These are phyloP conservation scores for Colletotrichum tofieldiae DNA, from an alignment of 2,329 filamentous ascomycete genomes.

Conservation along the genomic window DNA sequence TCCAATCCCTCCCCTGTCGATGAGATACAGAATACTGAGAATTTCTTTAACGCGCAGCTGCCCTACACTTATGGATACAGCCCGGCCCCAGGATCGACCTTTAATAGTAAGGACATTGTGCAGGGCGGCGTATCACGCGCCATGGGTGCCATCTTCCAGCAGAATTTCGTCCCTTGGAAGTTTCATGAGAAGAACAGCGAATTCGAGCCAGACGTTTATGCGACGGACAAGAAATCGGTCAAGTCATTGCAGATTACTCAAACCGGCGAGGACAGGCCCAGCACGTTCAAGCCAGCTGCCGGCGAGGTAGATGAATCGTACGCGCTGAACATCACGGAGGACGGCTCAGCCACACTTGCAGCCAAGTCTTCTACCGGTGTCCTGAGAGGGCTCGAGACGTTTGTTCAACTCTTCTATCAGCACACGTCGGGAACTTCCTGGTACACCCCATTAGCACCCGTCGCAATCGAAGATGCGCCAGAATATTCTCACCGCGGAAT, in stretches of 20 bases:
- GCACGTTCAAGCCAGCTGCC: slow-evolving; percentile 72
- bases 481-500: slow-evolving; percentile 84
- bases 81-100: slow-evolving; percentile 55
- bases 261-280: slow-evolving; percentile 67
- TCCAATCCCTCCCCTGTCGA: slow-evolving; percentile 45
- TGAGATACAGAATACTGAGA: slow-evolving; percentile 52
- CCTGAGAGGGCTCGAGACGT: slow-evolving; percentile 81
- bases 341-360: slow-evolving; percentile 74
- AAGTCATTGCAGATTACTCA: slow-evolving; percentile 75
- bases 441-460: slow-evolving; percentile 82
- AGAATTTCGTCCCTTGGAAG: slow-evolving; percentile 85
- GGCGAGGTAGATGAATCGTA: slow-evolving; percentile 84
- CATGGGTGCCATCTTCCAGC: slow-evolving; percentile 74
- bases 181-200: slow-evolving; percentile 75
- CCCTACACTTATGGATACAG: slow-evolving; percentile 63
- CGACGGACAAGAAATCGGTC: slow-evolving; percentile 64
- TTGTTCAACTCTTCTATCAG: slow-evolving; percentile 84
- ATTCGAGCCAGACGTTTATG: slow-evolving; percentile 73
- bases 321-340: slow-evolving; percentile 70
- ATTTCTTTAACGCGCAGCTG: slow-evolving; percentile 59
- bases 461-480: slow-evolving; percentile 81
- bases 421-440: slow-evolving; percentile 70
- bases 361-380: slow-evolving; percentile 79
- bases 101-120: slow-evolving; percentile 69
- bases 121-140: slow-evolving; percentile 72